Evolutionary conservation across 2,329 filamentous ascomycete species (phyloP).

Genomic region (Claviceps sp.): DNA sequence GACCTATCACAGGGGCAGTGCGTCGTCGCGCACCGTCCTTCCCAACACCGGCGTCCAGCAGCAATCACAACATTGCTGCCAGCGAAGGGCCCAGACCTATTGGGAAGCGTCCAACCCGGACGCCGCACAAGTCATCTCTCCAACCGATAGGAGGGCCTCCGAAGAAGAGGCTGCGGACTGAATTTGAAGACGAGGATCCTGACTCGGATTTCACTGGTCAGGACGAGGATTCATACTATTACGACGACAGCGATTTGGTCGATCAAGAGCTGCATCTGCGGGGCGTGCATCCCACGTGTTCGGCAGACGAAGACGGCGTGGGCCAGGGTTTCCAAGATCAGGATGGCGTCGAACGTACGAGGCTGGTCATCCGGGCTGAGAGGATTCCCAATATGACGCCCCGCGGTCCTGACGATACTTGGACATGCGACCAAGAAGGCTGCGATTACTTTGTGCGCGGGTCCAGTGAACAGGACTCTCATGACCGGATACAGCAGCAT

Average conservation of each 20-base stretch:
- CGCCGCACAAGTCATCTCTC: slow-evolving; percentile 6
- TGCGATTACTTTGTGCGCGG: slow-evolving; percentile 52
- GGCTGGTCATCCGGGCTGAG: slow-evolving; percentile 35
- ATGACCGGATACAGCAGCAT: slow-evolving; percentile 45
- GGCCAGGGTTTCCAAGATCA: slow-evolving; percentile 3
- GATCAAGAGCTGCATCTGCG: slow-evolving; percentile 19
- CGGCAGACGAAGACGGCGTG: slow-evolving; percentile 6
- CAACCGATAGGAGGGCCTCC: slow-evolving; percentile 17
- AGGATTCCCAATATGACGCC: slow-evolving; percentile 34
- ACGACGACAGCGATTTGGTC: slow-evolving; percentile 9
- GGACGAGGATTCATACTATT: slow-evolving; percentile 21
- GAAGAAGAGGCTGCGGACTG: slow-evolving; percentile 30
- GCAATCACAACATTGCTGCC: slow-evolving; percentile 11
- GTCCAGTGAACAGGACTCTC: slow-evolving; percentile 41
- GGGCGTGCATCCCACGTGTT: slow-evolving; percentile 12
- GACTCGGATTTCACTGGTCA: slow-evolving; percentile 19
- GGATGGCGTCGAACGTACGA: slow-evolving; percentile 18
- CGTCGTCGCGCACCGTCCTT: slow-evolving; percentile 1
- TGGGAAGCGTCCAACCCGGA: slow-evolving; percentile 17
- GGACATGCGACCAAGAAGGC: slow-evolving; percentile 51
- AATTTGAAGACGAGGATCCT: slow-evolving; percentile 24
- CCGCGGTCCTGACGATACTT: slow-evolving; percentile 47
- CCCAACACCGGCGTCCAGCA: not conserved
- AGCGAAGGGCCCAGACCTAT: slow-evolving; percentile 13
- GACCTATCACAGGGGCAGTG: not conserved